Base-by-base conservation (phyloP, 371 early-diverging fungal species). In the Lichtheimia hyalospora region DNA sequence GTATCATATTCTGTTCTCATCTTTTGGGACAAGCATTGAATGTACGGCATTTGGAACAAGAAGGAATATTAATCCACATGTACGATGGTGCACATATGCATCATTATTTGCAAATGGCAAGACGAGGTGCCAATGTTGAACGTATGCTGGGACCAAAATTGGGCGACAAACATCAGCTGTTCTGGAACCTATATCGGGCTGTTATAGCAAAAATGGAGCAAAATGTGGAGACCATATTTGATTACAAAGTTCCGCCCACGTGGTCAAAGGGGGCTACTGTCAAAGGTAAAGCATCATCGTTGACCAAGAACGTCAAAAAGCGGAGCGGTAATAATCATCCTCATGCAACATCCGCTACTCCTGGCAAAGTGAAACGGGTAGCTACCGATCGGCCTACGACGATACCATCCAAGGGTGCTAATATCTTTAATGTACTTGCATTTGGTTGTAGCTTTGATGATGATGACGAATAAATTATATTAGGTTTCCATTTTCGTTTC, bases 401-500 rank as follows among this genome's bases (percentile, higher is more conserved):
- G 54, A 63, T 43, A 49, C 16, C 54, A 64, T 49, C 21, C 12
- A 52, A 34, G 14, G 60, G 51, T 41, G 28, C 55, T 7, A 74
- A 74, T 60, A 64, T 64, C 34, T 74, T 74, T 54, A 61, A 70
- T 56, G 69, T 74, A 2, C 60, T 74, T 10, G 70, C 71, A 20
- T 74, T 74, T 63, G 74, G 74, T 8, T 74, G 74, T 49, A 67
- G 64, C 27, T 74, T 74, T 61, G 74, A 74, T 54, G 73, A 55
- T 24, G 42, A 55, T 40, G 23, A 51, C 20, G 49, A 49, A 18
- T 49, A 20, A n/a, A 46, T 46, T 34, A 34, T 34, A 34, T 46
- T 46, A 46, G 18, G 5, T 21, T 21, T 2, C 46, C 46, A 46
- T 16, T 16, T 34, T 34, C 10, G 46, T 46, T 46, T 46, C 46